phyloP scores from a whole-genome alignment of 164 flowering plant species.

The Vitis amurensis region DNA sequence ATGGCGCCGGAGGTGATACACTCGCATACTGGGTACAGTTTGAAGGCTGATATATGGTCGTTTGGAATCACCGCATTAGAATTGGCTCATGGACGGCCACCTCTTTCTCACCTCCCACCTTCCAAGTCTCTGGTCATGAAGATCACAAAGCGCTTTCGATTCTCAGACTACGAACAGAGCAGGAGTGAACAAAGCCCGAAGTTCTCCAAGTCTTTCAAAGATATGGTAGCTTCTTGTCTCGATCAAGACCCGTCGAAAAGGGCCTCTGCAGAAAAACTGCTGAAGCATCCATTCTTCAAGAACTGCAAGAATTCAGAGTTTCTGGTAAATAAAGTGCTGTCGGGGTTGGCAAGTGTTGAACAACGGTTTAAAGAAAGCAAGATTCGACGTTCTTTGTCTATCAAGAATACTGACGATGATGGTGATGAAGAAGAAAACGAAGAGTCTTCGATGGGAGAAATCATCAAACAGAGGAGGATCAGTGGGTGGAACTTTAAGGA shows the following conservation, averaged over 20 bases:
- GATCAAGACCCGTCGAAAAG: conserved; percentile 68
- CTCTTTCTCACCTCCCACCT: conserved; percentile 78
- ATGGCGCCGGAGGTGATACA: conserved; percentile 94
- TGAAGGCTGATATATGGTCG: conserved; percentile 93
- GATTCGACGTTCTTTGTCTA: neutral
- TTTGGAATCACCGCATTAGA: conserved; percentile 88
- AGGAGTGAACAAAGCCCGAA: conserved; percentile 34
- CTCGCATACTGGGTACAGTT: conserved; percentile 69
- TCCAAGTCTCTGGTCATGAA: conserved; percentile 68
- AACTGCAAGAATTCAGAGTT: conserved; percentile 52
- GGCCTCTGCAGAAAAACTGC: conserved; percentile 65
- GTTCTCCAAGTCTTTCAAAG: conserved; percentile 70
- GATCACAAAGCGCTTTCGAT: conserved; percentile 56
- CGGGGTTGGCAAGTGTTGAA: conserved; percentile 68
- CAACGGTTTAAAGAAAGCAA: conserved; percentile 40
- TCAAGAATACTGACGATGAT: conserved; percentile 4
- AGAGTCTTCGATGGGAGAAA: conserved; percentile 13
- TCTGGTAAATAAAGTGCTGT: conserved; percentile 54
- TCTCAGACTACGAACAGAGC: conserved; percentile 47
- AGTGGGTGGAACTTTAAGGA: conserved; percentile 91
- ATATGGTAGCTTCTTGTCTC: conserved; percentile 76
- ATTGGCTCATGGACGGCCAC: conserved; percentile 84
- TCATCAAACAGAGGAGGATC: conserved; percentile 58
- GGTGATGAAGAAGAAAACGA: conserved; percentile 36
- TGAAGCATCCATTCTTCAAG: conserved; percentile 81